These are phyloP conservation scores for Phialophora tarda DNA, from an alignment of 2,329 filamentous ascomycete genomes.

Conservation along the genomic window DNA sequence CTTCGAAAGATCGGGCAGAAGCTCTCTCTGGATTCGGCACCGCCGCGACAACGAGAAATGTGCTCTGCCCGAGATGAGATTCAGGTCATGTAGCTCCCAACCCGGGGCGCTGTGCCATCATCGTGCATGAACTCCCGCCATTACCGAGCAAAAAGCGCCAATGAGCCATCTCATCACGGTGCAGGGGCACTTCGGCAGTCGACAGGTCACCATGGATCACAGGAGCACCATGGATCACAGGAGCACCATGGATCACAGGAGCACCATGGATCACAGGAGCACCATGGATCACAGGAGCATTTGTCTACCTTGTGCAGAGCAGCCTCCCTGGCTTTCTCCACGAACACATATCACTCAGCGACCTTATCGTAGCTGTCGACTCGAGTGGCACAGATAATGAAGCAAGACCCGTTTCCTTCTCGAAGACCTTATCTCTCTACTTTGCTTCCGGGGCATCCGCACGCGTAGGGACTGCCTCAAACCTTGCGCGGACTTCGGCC, in stretches of 20 bases:
- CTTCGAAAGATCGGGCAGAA: no score
- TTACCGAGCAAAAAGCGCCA: neutral
- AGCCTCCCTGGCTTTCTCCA: neutral
- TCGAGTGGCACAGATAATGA: neutral
- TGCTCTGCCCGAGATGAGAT: neutral
- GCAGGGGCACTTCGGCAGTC: no score
- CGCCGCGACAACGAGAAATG: no score
- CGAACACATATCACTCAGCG: slow-evolving; percentile 14
- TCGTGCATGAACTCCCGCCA: slow-evolving; percentile 14
- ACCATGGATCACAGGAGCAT: no score
- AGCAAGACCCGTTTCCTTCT: neutral
- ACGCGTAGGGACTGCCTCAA: neutral
- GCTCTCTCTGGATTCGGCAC: no score
- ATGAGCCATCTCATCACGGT: no score
- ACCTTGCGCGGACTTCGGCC: neutral
- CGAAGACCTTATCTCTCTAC: slow-evolving; percentile 12
- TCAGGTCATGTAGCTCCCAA: neutral
- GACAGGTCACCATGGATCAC: no score
- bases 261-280: no score
- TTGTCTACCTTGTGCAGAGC: no score
- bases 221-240: no score
- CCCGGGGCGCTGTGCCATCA: slow-evolving; percentile 9
- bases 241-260: no score
- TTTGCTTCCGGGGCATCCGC: slow-evolving; percentile 10
- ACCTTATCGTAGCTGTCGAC: neutral